These are phyloP conservation scores for Allomyces macrogynus DNA, from an alignment of 192 early-diverging fungal species.

Conservation along the genomic window DNA sequence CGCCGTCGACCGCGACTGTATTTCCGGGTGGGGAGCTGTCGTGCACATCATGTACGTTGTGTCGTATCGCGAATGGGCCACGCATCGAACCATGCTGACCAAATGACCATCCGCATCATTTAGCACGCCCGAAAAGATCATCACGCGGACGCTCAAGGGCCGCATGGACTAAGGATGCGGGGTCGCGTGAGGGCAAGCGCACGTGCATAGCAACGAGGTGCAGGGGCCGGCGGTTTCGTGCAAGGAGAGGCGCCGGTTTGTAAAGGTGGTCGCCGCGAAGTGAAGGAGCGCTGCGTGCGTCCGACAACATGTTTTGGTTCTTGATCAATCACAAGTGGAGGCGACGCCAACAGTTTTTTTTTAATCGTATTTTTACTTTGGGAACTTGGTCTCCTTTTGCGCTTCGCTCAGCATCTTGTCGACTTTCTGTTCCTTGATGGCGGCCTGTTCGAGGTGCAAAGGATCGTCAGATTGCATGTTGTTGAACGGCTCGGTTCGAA, in stretches of 20 bases:
- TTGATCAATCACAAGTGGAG: no score
- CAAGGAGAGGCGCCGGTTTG: no score
- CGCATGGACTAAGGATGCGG: slow-evolving; percentile 11
- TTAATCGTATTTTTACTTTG: no score
- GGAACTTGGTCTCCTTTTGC: slow-evolving; percentile 29
- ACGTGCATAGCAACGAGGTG: no score
- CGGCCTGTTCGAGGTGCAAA: slow-evolving; percentile 18
- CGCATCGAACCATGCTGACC: not conserved
- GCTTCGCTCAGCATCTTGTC: slow-evolving; percentile 69
- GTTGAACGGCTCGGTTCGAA: not conserved
- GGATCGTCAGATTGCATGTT: slow-evolving; percentile 1
- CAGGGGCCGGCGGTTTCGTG: no score
- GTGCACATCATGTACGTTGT: slow-evolving; percentile 67
- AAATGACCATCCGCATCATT: not conserved
- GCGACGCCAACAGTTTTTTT: no score
- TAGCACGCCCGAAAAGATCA: slow-evolving; percentile 62
- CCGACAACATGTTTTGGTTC: no score
- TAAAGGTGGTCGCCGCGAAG: no score
- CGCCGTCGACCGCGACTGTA: slow-evolving; percentile 82
- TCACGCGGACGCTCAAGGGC: slow-evolving; percentile 66
- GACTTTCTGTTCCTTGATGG: slow-evolving; percentile 62
- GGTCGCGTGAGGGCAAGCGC: no score
- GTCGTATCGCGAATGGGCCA: not conserved
- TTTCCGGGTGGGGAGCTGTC: slow-evolving; percentile 90
- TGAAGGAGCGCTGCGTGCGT: no score